Conservation (phyloP, 2,329 filamentous ascomycete genomes). For the Sphaerostilbella broomeana region DNA sequence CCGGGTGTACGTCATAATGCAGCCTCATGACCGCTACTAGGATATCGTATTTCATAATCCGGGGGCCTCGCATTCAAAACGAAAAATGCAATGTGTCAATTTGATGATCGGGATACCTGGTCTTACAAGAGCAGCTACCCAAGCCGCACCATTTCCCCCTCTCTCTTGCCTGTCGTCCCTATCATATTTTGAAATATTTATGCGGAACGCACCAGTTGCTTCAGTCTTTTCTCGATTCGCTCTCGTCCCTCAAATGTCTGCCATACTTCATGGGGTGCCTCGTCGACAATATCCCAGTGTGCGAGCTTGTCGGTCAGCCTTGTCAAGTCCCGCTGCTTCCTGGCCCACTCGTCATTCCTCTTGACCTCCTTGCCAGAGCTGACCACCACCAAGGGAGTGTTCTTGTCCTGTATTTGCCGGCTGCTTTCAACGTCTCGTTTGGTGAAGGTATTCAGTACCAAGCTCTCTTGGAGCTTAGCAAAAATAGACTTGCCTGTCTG, state of each 20-base stretch:
- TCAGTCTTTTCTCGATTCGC: slow-evolving; percentile 72
- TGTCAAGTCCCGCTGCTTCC: slow-evolving; percentile 78
- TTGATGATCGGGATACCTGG: too few species aligned
- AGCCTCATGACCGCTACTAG: too few species aligned
- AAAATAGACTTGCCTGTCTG: slow-evolving; percentile 81
- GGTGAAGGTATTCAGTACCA: slow-evolving; percentile 79
- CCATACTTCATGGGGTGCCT: slow-evolving; percentile 86
- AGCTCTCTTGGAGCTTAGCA: slow-evolving; percentile 83
- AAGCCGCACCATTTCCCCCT: not conserved
- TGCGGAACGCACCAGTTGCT: slow-evolving; percentile 66
- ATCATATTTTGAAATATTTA: too few species aligned
- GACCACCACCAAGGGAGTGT: slow-evolving; percentile 71
- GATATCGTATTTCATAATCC: too few species aligned
- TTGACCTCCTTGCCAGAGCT: slow-evolving; percentile 71
- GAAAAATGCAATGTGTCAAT: too few species aligned
- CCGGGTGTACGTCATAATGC: too few species aligned
- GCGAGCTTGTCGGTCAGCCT: slow-evolving; percentile 71
- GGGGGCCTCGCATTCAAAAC: too few species aligned
- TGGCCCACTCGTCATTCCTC: slow-evolving; percentile 65
- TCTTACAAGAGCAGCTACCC: not conserved
- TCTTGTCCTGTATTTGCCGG: slow-evolving; percentile 67
- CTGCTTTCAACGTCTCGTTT: slow-evolving; percentile 76
- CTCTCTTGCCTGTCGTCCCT: slow-evolving; percentile 17
- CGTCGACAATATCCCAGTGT: slow-evolving; percentile 79
- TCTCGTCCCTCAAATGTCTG: slow-evolving; percentile 62